Conservation (phyloP, 495 filamentous ascomycete genomes). For the Talaromyces nanjingensis region DNA sequence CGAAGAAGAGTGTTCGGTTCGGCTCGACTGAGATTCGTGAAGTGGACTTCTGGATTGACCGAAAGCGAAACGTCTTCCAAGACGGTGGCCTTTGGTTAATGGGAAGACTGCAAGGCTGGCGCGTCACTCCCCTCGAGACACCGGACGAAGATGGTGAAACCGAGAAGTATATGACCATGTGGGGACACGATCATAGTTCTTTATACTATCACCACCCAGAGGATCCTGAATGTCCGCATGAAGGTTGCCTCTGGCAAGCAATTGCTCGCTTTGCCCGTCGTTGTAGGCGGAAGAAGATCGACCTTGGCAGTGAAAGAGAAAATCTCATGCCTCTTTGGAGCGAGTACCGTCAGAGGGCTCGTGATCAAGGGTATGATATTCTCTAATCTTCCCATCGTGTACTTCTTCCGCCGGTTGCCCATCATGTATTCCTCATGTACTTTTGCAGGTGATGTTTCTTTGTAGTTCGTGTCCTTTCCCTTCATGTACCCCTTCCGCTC, state of each 20-base stretch:
- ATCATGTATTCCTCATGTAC: neutral
- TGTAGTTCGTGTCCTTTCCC: neutral
- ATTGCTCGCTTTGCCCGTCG: neutral
- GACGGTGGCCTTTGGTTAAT: slow-evolving; percentile 12
- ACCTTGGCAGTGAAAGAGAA: neutral
- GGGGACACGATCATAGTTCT: slow-evolving; percentile 13
- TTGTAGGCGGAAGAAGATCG: neutral
- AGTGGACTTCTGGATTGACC: slow-evolving; percentile 19
- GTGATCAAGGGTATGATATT: neutral
- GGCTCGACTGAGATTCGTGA: slow-evolving; percentile 13
- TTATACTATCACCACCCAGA: neutral
- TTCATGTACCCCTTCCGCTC: slow-evolving; percentile 6
- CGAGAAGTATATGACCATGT: slow-evolving; percentile 18
- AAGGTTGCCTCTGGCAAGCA: neutral
- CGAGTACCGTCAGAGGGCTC: neutral
- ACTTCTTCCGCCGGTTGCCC: neutral
- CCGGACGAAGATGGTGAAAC: slow-evolving; percentile 19
- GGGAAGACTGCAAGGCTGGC: slow-evolving; percentile 19
- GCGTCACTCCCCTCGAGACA: slow-evolving; percentile 13
- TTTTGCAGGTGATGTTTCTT: neutral
- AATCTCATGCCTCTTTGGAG: neutral
- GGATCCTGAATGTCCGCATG: neutral
- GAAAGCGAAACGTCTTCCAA: slow-evolving; percentile 14
- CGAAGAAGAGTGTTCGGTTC: slow-evolving; percentile 20
- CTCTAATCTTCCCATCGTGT: slow-evolving; percentile 2